These are phyloP conservation scores for Omphalea diandra DNA, from an alignment of 441 rosid species.

Conservation along the genomic window DNA sequence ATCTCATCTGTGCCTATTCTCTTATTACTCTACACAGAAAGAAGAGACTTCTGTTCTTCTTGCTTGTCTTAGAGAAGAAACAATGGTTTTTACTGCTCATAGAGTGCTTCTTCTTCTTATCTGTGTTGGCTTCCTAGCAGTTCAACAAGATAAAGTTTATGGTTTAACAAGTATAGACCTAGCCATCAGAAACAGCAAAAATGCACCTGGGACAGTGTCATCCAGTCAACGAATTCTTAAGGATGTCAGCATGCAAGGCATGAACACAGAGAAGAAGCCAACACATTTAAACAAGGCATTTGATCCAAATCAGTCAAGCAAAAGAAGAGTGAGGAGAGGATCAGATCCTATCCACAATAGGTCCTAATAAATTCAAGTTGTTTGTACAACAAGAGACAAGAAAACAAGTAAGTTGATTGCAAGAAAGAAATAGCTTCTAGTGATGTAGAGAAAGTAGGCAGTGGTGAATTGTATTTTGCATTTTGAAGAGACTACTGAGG, in stretches of 20 bases:
- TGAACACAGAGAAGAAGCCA: constrained; percentile 36
- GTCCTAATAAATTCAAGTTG: constrained; percentile 35
- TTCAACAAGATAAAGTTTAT: constrained; percentile 38
- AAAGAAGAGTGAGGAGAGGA: constrained; percentile 79
- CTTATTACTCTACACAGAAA: constrained; percentile 42
- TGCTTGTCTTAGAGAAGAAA: constrained; percentile 34
- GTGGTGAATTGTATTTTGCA: constrained; percentile 25
- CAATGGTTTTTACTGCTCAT: constrained; percentile 46
- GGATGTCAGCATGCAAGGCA: constrained; percentile 34
- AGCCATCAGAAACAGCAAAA: constrained; percentile 33
- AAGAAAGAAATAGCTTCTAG: constrained; percentile 33
- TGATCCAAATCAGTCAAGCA: constrained; percentile 63
- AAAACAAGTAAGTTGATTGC: constrained; percentile 32
- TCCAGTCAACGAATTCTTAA: constrained; percentile 39
- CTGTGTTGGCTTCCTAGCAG: constrained; percentile 48
- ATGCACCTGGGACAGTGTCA: constrained; percentile 28
- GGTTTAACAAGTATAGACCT: constrained; percentile 40
- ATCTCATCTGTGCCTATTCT: constrained; percentile 38
- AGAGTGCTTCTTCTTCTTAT: constrained; percentile 50
- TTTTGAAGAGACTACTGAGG: constrained; percentile 31
- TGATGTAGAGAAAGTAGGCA: constrained; percentile 34
- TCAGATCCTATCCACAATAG: constrained; percentile 97
- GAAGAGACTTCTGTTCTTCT: constrained; percentile 42
- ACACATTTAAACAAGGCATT: constrained; percentile 31
- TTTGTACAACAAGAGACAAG: constrained; percentile 31